These are phyloP conservation scores for Coleophoma crateriformis DNA, from an alignment of 2,329 filamentous ascomycete species.

Conservation along the genomic window DNA sequence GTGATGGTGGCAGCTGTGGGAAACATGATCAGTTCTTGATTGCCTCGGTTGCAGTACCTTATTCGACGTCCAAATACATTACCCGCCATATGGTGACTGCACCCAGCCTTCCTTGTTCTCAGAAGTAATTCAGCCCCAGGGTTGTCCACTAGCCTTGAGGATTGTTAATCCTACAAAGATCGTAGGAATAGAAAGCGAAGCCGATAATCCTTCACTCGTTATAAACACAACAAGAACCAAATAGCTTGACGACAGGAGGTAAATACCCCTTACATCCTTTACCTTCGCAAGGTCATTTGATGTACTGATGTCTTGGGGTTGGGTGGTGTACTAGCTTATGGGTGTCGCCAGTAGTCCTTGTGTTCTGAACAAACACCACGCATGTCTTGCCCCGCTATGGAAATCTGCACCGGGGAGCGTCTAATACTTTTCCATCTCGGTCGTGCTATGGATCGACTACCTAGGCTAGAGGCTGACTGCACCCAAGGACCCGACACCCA, in stretches of 20 bases:
- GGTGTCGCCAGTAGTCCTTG: not conserved
- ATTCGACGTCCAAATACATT: not conserved
- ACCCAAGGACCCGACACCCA: not conserved
- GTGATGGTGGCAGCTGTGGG: not conserved
- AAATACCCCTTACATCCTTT: not conserved
- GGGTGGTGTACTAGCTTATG: too few relatives aligned
- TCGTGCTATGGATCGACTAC: not conserved
- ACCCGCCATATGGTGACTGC: not conserved
- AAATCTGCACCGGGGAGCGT: not conserved
- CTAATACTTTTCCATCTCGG: not conserved
- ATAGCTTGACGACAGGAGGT: not conserved
- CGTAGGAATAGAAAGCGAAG: too few relatives aligned
- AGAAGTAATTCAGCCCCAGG: too few relatives aligned
- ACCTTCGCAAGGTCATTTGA: not conserved
- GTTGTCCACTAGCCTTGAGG: too few relatives aligned
- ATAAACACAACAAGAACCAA: too few relatives aligned
- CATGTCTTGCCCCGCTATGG: slow-evolving; percentile 1
- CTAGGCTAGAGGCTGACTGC: not conserved
- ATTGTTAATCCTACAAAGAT: too few relatives aligned
- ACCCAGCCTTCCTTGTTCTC: not conserved
- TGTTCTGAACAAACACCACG: not conserved
- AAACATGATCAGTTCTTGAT: not conserved
- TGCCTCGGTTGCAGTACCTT: not conserved
- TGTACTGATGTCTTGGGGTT: not conserved
- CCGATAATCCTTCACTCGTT: too few relatives aligned